Base-by-base conservation (phyloP, 345 rosid species). In the Hibiscus mutabilis region DNA sequence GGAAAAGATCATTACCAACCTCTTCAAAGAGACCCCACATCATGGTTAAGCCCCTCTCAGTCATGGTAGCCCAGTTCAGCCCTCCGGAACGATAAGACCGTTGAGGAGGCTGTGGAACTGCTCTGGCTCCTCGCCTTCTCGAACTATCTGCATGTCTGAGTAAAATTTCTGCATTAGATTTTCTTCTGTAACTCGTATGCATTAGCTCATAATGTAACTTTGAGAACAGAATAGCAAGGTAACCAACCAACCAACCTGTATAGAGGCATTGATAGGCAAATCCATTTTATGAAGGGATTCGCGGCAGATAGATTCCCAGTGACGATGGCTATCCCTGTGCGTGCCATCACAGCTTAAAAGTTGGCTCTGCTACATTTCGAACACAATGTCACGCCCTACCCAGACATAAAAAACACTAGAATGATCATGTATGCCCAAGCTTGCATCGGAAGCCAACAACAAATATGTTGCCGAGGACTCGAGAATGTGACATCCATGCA, bases 121-220 rank as follows among this genome's bases (percentile, higher is more conserved):
- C 69, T 78, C 78, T 15, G 85, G 87, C 71, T 86, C 89, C 69
- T 83, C 76, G 8, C 78, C 83, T 69, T 77, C 84, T 69, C 71
- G 58, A 49, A 80, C 63, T n/a, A 82, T 66, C 89, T 86, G 84
- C 79, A 69, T 12, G 33, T 25, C 49, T n/a, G 75, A n/a, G 18
- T 12, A 56, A 22, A 69, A 22, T 27, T 61, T 76, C 21, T 15
- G 22, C 29, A 51, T 12, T 64, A 1, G 59, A 74, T 55, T 55
- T 53, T 18, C 24, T 53, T 53, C 25, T 52, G 57, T 18, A 52
- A 18, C 27, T 25, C n/a, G n/a, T n/a, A n/a, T n/a, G n/a, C n/a
- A n/a, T n/a, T n/a, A n/a, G 27, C 57, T 52, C 18, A 52, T 52
- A 52, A n/a, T 25, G 16, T 24, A 51, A 55, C 33, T 29, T 29